These are phyloP conservation scores for Penicillium argentinense DNA, from an alignment of 495 filamentous ascomycete genomes.

Conservation along the genomic window DNA sequence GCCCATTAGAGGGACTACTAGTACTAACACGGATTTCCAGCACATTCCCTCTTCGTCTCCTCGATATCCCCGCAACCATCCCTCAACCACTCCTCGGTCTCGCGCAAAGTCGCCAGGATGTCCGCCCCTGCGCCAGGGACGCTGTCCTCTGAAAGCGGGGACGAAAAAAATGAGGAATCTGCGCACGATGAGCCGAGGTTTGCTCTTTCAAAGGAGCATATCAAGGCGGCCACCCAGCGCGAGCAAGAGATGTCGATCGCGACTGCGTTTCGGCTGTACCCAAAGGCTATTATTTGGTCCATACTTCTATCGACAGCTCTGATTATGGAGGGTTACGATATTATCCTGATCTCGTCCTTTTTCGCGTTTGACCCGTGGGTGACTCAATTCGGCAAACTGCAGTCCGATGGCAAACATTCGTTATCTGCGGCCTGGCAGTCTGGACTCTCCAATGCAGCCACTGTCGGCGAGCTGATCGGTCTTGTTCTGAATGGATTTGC, in stretches of 20 bases:
- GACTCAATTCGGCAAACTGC: conserved; percentile 23
- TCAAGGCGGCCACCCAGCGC: neutral
- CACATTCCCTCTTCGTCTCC: too few relatives aligned
- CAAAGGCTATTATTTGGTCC: conserved; percentile 42
- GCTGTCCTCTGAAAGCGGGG: too few relatives aligned
- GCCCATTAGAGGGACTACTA: too few relatives aligned
- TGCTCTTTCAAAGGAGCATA: neutral
- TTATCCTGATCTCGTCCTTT: conserved; percentile 32
- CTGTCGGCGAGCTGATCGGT: conserved; percentile 62
- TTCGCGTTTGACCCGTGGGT: conserved; percentile 12
- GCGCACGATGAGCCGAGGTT: neutral
- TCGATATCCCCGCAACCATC: too few relatives aligned
- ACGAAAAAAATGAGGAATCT: neutral
- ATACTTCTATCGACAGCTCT: conserved; percentile 35
- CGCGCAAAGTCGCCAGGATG: too few relatives aligned
- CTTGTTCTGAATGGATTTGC: conserved; percentile 62
- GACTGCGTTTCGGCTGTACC: conserved; percentile 8
- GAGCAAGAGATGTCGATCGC: neutral
- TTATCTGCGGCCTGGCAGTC: conserved; percentile 58
- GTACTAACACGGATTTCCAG: too few relatives aligned
- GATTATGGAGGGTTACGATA: conserved; percentile 46
- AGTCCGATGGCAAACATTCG: conserved; percentile 30
- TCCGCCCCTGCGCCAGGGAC: too few relatives aligned
- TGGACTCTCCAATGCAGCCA: conserved; percentile 59
- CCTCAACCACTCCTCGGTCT: too few relatives aligned